These are phyloP conservation scores for Solanum aculeatissimum DNA, from an alignment of 305 asterid genomes.

Conservation along the genomic window DNA sequence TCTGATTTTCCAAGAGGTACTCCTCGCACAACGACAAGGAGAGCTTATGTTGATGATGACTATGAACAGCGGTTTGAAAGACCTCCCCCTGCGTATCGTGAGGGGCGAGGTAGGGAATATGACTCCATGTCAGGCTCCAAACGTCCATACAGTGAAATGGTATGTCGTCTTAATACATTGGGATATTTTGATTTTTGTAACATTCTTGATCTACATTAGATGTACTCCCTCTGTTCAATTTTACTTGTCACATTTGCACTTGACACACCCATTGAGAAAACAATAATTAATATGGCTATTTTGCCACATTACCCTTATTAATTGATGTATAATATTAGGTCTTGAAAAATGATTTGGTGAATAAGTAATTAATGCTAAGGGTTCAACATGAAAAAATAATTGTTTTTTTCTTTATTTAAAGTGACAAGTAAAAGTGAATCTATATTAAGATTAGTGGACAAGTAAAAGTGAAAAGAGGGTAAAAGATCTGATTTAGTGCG, in stretches of 20 bases:
- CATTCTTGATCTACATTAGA: neutral
- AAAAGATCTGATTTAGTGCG: neutral
- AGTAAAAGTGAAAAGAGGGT: too few relatives aligned
- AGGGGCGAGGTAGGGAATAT: slow-evolving; percentile 69
- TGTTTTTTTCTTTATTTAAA: too few relatives aligned
- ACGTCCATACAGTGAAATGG: slow-evolving; percentile 80
- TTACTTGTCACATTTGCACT: too few relatives aligned
- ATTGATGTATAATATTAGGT: too few relatives aligned
- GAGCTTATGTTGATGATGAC: slow-evolving; percentile 79
- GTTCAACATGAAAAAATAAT: too few relatives aligned
- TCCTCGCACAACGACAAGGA: slow-evolving; percentile 48
- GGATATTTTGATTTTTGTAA: neutral
- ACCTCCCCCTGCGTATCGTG: slow-evolving; percentile 73
- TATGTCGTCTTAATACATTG: slow-evolving; percentile 9
- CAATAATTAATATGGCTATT: too few relatives aligned
- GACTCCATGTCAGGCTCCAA: slow-evolving; percentile 79
- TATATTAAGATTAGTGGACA: too few relatives aligned
- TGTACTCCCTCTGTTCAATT: neutral
- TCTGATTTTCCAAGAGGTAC: slow-evolving; percentile 67
- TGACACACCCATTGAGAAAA: too few relatives aligned
- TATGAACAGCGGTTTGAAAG: slow-evolving; percentile 78
- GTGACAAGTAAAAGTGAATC: too few relatives aligned
- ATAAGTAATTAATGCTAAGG: too few relatives aligned
- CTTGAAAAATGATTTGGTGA: too few relatives aligned
- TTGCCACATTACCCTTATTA: too few relatives aligned